Evolutionary conservation across 2,329 filamentous ascomycete genomes (phyloP).

Genomic region (Colletotrichum limetticola): DNA sequence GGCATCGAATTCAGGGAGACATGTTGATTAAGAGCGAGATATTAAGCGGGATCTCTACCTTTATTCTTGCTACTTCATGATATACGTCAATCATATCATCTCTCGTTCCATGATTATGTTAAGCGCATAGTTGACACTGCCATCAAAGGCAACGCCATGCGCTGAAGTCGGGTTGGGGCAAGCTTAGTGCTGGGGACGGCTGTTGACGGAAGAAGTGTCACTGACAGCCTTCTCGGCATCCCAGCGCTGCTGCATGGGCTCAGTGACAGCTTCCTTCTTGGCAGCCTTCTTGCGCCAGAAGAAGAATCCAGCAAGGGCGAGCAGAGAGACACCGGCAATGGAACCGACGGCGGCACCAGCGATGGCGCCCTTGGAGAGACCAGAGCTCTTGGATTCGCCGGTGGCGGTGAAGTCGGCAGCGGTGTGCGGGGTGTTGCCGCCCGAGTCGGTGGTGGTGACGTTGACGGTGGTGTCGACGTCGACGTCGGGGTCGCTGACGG

Average conservation of each 20-base stretch:
- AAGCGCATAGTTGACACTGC: not conserved
- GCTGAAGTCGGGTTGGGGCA: not conserved
- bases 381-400: conserved; percentile 38
- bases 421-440: conserved; percentile 33
- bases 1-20: not conserved
- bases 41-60: not conserved
- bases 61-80: conserved; percentile 1
- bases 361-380: conserved; percentile 75
- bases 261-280: conserved; percentile 21
- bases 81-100: conserved; percentile 3
- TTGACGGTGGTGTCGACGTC: conserved; percentile 33
- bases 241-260: conserved; percentile 35
- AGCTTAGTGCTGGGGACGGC: not conserved
- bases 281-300: conserved; percentile 53
- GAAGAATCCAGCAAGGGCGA: conserved; percentile 70
- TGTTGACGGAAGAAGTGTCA: conserved; percentile 31
- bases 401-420: conserved; percentile 40
- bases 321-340: conserved; percentile 68
- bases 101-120: not conserved
- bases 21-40: not conserved
- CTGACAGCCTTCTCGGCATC: conserved; percentile 37
- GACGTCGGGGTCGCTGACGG: conserved; percentile 43
- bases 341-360: conserved; percentile 80
- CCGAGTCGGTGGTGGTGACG: conserved; percentile 33
- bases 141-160: not conserved